Evolutionary conservation across 192 early-diverging fungal species (phyloP).

Genomic region (Backusella psychrophila): DNA sequence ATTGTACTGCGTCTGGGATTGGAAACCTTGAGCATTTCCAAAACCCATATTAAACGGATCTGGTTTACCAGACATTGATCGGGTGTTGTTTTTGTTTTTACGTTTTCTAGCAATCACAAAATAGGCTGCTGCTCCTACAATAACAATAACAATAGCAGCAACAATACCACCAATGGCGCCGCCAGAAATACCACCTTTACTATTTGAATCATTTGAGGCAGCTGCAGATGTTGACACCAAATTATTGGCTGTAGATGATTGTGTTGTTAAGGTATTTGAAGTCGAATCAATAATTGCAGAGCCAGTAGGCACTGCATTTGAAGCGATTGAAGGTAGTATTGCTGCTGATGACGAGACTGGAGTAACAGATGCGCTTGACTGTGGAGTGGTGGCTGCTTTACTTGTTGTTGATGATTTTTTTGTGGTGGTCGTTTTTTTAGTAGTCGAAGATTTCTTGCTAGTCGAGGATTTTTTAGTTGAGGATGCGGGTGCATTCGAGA

Average conservation of each 20-base stretch:
- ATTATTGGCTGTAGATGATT: background rate
- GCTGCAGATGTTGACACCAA: background rate
- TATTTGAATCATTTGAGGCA: background rate
- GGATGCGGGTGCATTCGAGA: background rate
- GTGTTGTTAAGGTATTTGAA: background rate
- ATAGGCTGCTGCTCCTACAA: conserved; percentile 22
- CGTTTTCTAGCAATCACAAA: conserved; percentile 24
- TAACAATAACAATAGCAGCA: conserved; percentile 15
- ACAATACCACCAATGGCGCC: conserved; percentile 36
- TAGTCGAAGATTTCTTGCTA: background rate
- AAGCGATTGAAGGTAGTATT: background rate
- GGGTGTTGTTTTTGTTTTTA: background rate
- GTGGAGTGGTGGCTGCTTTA: background rate
- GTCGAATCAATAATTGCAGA: background rate
- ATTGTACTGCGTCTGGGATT: background rate
- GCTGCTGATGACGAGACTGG: background rate
- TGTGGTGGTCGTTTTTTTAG: background rate
- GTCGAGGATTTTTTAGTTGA: background rate
- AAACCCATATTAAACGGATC: conserved; percentile 40
- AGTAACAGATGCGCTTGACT: background rate
- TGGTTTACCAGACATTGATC: background rate
- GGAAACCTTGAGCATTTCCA: conserved; percentile 19
- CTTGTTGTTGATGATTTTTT: background rate
- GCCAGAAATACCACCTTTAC: conserved; percentile 13
- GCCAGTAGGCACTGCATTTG: background rate